Evolutionary conservation across 441 rosid genomes (phyloP).

Genomic region (Macaranga tanarius): DNA sequence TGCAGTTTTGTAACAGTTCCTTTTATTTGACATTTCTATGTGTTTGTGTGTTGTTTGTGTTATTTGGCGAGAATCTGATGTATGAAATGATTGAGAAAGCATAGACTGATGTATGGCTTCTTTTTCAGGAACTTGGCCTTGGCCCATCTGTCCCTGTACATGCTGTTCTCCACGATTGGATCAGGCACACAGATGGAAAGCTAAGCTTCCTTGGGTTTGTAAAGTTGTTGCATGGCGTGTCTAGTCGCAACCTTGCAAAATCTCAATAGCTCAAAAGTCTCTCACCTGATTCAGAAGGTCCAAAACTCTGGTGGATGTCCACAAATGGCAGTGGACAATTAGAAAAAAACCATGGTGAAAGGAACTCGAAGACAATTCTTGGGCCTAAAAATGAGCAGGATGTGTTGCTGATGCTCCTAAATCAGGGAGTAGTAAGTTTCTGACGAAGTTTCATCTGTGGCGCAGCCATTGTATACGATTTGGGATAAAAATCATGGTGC

Average conservation of each 20-base stretch:
- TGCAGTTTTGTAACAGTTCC: no score
- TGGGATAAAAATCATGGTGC: slow-evolving; percentile 1
- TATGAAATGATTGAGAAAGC: neutral
- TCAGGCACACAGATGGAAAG: slow-evolving; percentile 90
- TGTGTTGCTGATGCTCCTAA: neutral
- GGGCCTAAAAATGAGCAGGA: slow-evolving; percentile 16
- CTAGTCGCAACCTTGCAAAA: slow-evolving; percentile 63
- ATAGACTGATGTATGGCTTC: neutral
- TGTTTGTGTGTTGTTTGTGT: no score
- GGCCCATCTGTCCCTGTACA: slow-evolving; percentile 85
- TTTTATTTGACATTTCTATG: no score
- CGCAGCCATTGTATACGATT: slow-evolving; percentile 12
- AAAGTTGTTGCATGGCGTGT: slow-evolving; percentile 76
- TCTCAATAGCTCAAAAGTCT: slow-evolving; percentile 43
- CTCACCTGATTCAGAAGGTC: slow-evolving; percentile 13
- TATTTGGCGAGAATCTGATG: neutral
- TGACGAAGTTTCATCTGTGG: slow-evolving; percentile 12
- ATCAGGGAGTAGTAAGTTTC: slow-evolving; percentile 11
- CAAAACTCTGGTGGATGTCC: slow-evolving; percentile 6
- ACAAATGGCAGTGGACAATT: slow-evolving; percentile 20
- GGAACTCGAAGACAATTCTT: slow-evolving; percentile 1
- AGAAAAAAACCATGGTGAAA: slow-evolving; percentile 11
- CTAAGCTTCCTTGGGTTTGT: slow-evolving; percentile 88
- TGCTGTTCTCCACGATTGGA: slow-evolving; percentile 90
- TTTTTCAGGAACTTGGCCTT: slow-evolving; percentile 79